phyloP scores from a whole-genome alignment of 2,329 filamentous ascomycete genomes.

The Helotiales sp. region DNA sequence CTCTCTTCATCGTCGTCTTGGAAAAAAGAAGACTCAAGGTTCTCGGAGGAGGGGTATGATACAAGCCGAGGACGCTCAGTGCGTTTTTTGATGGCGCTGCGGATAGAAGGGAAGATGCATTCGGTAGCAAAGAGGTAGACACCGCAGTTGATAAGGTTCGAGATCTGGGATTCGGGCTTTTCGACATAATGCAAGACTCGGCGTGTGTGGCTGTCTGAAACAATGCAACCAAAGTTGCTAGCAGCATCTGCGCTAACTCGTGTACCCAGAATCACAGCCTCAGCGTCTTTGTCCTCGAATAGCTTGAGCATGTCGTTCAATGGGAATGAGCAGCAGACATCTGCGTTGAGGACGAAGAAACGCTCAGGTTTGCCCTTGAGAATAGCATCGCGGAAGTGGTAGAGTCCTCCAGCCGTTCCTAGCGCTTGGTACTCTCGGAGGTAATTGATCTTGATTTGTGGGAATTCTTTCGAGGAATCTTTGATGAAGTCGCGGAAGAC shows the following conservation, averaged over 20 bases:
- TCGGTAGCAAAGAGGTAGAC: conserved; percentile 97
- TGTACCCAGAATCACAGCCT: conserved; percentile 94
- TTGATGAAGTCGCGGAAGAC: conserved; percentile 99
- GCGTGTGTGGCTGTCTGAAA: conserved; percentile 89
- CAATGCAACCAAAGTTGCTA: conserved; percentile 96
- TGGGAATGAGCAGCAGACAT: conserved; percentile 98
- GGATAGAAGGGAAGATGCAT: conserved; percentile 94
- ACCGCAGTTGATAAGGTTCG: conserved; percentile 98
- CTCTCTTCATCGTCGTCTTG: conserved; percentile 71
- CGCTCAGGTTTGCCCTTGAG: conserved; percentile 92
- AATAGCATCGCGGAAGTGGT: conserved; percentile 99
- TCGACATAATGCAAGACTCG: conserved; percentile 98
- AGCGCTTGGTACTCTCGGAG: conserved; percentile 96
- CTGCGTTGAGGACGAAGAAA: conserved; percentile 96
- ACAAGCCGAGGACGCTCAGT: conserved; percentile 86
- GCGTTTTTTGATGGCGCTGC: conserved; percentile 91
- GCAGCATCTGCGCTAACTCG: conserved; percentile 88
- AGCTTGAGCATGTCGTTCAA: conserved; percentile 93
- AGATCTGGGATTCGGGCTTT: conserved; percentile 97
- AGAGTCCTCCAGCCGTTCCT: conserved; percentile 92
- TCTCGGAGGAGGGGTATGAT: conserved; percentile 95
- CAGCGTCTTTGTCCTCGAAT: conserved; percentile 92
- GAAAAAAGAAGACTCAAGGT: conserved; percentile 71
- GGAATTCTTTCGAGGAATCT: conserved; percentile 80
- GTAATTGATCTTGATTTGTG: conserved; percentile 88